These are phyloP conservation scores for Arachnomyces sp. DNA, from an alignment of 2,329 filamentous ascomycete species.

Conservation along the genomic window DNA sequence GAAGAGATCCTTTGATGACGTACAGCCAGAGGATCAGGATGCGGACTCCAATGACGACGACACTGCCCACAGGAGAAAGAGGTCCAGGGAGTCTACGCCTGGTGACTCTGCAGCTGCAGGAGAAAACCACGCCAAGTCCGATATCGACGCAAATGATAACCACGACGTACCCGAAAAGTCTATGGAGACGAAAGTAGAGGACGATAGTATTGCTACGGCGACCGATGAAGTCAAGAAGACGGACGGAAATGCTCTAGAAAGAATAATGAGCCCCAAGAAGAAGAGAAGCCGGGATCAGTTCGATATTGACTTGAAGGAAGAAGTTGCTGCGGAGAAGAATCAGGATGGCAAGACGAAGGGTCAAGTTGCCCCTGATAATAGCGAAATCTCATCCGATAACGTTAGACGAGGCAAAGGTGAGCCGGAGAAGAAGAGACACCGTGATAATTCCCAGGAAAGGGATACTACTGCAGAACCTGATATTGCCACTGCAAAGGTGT, in stretches of 20 bases:
- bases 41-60: conserved; percentile 13
- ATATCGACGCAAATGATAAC: conserved; percentile 12
- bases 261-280: conserved; percentile 32
- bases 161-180: conserved; percentile 4
- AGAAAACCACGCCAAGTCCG: conserved; percentile 1
- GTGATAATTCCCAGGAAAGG: conserved; percentile 35
- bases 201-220: conserved; percentile 6
- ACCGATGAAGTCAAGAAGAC: conserved; percentile 11
- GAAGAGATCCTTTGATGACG: conserved; percentile 38
- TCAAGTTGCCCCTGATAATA: conserved; percentile 9
- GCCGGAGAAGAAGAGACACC: conserved; percentile 37
- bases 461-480: conserved; percentile 15
- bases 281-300: conserved; percentile 39
- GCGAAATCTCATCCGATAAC: not conserved
- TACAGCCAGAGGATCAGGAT: conserved; percentile 26
- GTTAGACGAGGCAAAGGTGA: conserved; percentile 18
- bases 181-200: conserved; percentile 6
- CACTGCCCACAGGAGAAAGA: conserved; percentile 25
- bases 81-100: conserved; percentile 21
- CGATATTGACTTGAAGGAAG: conserved; percentile 26
- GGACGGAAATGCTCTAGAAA: conserved; percentile 15
- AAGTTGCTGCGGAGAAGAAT: conserved; percentile 13
- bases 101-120: conserved; percentile 1
- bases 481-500: conserved; percentile 17
- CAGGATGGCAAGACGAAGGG: conserved; percentile 8